Base-by-base conservation (phyloP, 148 eudicot genomes). In the Vaccinium darrowii region DNA sequence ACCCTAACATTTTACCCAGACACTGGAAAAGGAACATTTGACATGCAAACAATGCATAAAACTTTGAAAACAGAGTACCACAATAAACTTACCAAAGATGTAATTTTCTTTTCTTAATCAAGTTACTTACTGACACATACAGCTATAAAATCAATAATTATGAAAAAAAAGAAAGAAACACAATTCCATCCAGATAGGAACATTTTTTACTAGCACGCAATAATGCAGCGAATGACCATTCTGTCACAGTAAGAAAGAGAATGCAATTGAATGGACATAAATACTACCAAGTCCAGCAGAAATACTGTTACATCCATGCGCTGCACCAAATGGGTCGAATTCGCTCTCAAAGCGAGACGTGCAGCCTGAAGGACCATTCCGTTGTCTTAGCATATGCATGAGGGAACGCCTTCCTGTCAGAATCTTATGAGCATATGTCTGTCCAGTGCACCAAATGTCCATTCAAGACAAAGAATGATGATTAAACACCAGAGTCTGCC, bases 251-350 rank as follows among this genome's bases (percentile, higher is more conserved):
- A 57, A 65, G 27, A 85, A 72, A 36, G 43, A 4, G 76, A 67
- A 52, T 50, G 47, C 21, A 8, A 80, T 73, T 67, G 43, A 82
- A 3, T 77, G 25, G 72, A 78, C 50, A 71, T 65, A 80, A 72
- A 76, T 56, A 51, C 52, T 92, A 96, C 99, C 98, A 80, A 94
- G 98, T 86, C 97, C 99, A 86, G 98, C 98, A 81, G 99, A 96
- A 88, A 96, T 92, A 87, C 98, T 94, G 92, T 91, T 96, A 90
- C 98, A 96, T 84, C 98, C 98, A 88, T 94, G 98, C 71, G 93
- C 98, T 75, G 95, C 89, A 76, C 93, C 98, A 88, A 93, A 93
- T 30, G 98, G 93, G 47, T 96, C 98, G 76, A 88, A 96, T 82
- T 90, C 94, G 83, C 94, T 94, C 87, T 92, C 94, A 67, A 51